Base-by-base conservation (phyloP, 768 basidiomycete genomes). In the Termitomyces sp. region DNA sequence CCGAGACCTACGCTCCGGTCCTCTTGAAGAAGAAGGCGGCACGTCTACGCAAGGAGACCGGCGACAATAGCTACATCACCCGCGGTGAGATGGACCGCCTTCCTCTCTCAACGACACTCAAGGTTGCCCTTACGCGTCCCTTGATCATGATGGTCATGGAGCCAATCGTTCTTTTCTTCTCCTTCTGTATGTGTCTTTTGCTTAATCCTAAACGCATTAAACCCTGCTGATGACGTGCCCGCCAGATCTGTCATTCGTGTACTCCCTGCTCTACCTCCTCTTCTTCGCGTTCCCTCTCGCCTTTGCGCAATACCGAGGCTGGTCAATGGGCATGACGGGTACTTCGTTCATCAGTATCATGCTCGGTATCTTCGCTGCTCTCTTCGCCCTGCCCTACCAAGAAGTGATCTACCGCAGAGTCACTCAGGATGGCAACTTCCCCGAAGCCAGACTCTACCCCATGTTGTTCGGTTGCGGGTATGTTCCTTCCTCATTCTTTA, bases 1-100 rank as follows among this genome's bases (percentile, higher is more conserved):
- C 80, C n/a, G 82, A 84, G 65, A 82, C 80, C 2, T 79, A 81
- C 48, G 77, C 78, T 0, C 79, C 82, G 0, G 67, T 76, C 5
- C 61, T 84, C 18, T 74, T 84, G n/a, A 71, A 71, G 7, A 63
- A 69, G 26, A 79, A 79, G 52, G 81, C 80, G 9, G 65, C 63
- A 20, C 65, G 60, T 14, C 65, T 82, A 4, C 72, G 78, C 13
- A 76, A 76, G 59, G 67, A 73, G 16, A 74, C 73, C 1, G 74
- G 61, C 7, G 55, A 59, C 16, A n/a, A 44, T 16, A 56, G 50
- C 30, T 53, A 74, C 27, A 54, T 18, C n/a, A 58, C 57, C 4
- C 30, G 43, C 0, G 34, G 47, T 13, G 60, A 62, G 48, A 54
- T 59, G 57, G 47, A 62, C 27, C 51, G 57, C 8, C 26, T 2